phyloP scores from a whole-genome alignment of 306 rosid genomes.

The Lathyrus oleraceus region DNA sequence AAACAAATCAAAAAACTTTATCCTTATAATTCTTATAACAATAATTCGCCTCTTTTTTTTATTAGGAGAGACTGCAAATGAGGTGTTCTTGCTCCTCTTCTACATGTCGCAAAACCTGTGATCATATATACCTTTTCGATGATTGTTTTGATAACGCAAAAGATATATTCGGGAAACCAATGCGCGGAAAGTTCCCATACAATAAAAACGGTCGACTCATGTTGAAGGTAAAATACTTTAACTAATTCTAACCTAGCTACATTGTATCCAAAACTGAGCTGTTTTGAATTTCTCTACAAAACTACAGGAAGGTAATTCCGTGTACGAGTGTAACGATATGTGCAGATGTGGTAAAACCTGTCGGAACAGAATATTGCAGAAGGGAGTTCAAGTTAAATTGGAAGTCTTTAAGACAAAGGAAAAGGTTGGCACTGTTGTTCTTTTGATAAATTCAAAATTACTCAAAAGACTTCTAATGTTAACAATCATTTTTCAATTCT shows the following conservation, averaged over 20 bases:
- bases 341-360: neutral
- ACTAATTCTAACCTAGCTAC: constrained; percentile 8
- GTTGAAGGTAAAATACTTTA: constrained; percentile 63
- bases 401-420: constrained; percentile 68
- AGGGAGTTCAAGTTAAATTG: neutral
- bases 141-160: constrained; percentile 76
- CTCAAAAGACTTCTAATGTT: neutral
- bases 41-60: too few species aligned
- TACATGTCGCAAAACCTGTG: constrained; percentile 71
- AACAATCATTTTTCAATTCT: constrained; percentile 18
- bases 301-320: neutral
- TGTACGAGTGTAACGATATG: neutral
- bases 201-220: constrained; percentile 75
- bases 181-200: constrained; percentile 76
- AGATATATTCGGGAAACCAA: constrained; percentile 72
- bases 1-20: too few species aligned
- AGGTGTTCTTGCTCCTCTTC: constrained; percentile 67
- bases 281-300: neutral
- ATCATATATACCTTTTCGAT: constrained; percentile 80
- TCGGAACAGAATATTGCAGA: neutral
- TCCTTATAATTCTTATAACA: too few species aligned
- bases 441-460: constrained; percentile 11
- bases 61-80: constrained; percentile 59
- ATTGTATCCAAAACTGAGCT: constrained; percentile 8
- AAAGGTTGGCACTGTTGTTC: constrained; percentile 52